phyloP scores from a whole-genome alignment of 2,329 filamentous ascomycete genomes.

The Botrytis paeoniae region DNA sequence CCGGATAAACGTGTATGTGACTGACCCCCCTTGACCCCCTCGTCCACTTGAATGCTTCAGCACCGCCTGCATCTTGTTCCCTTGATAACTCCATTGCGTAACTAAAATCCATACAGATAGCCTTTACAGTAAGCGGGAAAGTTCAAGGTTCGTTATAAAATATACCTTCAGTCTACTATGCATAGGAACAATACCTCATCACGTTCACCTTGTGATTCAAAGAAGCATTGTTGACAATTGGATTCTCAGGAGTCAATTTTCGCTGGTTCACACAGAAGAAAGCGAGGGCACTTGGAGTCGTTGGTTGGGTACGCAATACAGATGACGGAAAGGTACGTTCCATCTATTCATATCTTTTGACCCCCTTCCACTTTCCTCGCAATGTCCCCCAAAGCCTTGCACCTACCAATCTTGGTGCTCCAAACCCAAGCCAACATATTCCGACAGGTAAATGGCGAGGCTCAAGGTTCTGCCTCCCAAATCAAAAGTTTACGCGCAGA shows the following conservation, averaged over 20 bases:
- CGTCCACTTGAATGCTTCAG: not conserved
- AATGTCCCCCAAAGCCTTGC: not conserved
- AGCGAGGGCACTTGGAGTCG: conserved; percentile 50
- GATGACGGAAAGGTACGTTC: conserved; percentile 50
- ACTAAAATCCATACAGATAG: conserved; percentile 2
- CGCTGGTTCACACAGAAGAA: conserved; percentile 52
- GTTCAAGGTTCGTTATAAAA: conserved; percentile 5
- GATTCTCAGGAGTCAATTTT: not conserved
- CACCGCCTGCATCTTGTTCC: not conserved
- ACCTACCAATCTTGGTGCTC: not conserved
- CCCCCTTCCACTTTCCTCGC: not conserved
- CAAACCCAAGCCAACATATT: not conserved
- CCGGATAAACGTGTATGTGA: not conserved
- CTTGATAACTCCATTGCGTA: not conserved
- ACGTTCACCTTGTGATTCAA: not conserved
- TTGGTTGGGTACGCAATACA: conserved; percentile 62
- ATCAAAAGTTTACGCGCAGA: conserved; percentile 71
- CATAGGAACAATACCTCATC: not conserved
- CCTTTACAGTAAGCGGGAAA: not conserved
- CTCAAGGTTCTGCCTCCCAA: conserved; percentile 67
- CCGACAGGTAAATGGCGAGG: conserved; percentile 79
- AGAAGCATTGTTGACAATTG: not conserved
- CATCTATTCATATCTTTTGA: not conserved
- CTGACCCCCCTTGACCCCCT: not conserved
- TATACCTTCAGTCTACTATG: no score